A percentile compares a stretch with the other conserved stretches of the same genome.
Conservation (phyloP, 2,329 filamentous ascomycete genomes). For the Mycosphaerella sp. region DNA sequence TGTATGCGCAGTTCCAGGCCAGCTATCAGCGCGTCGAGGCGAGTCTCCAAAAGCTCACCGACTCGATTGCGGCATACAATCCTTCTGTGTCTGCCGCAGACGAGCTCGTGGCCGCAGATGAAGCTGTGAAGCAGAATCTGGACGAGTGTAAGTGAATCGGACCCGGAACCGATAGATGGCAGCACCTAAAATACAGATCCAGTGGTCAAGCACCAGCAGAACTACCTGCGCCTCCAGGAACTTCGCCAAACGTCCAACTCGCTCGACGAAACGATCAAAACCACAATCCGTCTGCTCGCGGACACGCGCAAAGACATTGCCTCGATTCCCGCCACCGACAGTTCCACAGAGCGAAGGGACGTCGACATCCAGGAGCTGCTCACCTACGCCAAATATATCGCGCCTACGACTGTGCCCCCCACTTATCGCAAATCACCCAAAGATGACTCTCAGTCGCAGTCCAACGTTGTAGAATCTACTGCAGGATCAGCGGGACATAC, state of each 20-base stretch:
- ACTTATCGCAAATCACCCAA: slow-evolving; percentile 37
- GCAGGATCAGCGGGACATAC: slow-evolving; percentile 4
- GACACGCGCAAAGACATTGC: slow-evolving; percentile 67
- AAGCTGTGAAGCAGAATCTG: slow-evolving; percentile 59
- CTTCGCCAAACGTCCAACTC: slow-evolving; percentile 60
- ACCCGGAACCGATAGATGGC: neutral
- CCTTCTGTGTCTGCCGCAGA: slow-evolving; percentile 61
- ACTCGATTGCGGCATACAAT: slow-evolving; percentile 77
- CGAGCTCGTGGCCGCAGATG: slow-evolving; percentile 65
- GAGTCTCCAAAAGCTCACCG: slow-evolving; percentile 60
- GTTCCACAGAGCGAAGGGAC: slow-evolving; percentile 34
- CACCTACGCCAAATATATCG: slow-evolving; percentile 70
- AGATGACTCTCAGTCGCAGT: slow-evolving; percentile 11
- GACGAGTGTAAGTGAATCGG: slow-evolving; percentile 49
- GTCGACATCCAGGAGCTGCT: slow-evolving; percentile 68
- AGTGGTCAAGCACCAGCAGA: slow-evolving; percentile 68
- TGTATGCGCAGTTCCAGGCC: slow-evolving; percentile 39
- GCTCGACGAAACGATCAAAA: slow-evolving; percentile 66
- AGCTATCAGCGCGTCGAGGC: slow-evolving; percentile 44
- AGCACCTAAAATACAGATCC: neutral
- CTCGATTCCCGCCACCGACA: slow-evolving; percentile 51
- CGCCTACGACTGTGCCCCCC: slow-evolving; percentile 69
- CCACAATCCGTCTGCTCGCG: slow-evolving; percentile 63
- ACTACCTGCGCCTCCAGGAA: slow-evolving; percentile 60
- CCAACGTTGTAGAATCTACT: neutral